Base-by-base conservation (phyloP, 2,329 filamentous ascomycete genomes). In the Arthrobotrys entomopaga region DNA sequence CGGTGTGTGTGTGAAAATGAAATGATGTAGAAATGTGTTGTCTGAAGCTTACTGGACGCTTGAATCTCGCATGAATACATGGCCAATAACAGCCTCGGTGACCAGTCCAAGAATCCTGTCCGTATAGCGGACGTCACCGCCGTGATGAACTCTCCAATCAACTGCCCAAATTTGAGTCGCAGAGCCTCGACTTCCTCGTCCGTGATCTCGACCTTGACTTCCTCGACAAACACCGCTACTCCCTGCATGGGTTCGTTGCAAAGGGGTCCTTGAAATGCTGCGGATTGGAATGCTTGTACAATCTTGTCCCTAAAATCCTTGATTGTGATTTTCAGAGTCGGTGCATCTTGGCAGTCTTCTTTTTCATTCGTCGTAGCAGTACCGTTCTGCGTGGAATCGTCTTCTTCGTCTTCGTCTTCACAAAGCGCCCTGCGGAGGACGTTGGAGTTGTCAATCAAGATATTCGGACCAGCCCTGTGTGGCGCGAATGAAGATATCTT, bases 31-130 rank as follows among this genome's bases (percentile, higher is more conserved):
- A 63, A 26, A 50, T 29, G 48, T 60, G 65, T 76, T 65, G 69
- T 64, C 48, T 54, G 15, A 34, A 38, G 53, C 87, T 81, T 85
- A 90, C 88, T 94, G 20, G 91, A 93, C 29, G 94, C 93, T 85
- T 98, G 95, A 79, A 99, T 98, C 81, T 98, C 95, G 81, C 94
- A 97, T 65, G 88, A 92, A 84, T 99, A 99, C 92, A 98, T 98
- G 59, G 95, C 95, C 50, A 99, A 88, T 83, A 98, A 88, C 77
- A 99, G 87, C n/a, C 95, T 89, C 0, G 95, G 91, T 43, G 90
- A 94, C 95, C 95, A 99, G 84, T 98, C 95, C 16, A 97, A 84
- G 84, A 98, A 97, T 20, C 90, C 94, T 76, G 89, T 85, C 58
- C 90, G 87, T 75, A 99, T 92, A n/a, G 89, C 87, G 52, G 92